A percentile compares a stretch with the other conserved stretches of the same genome.
phyloP scores from a whole-genome alignment of 2,329 filamentous ascomycete species.

The Triangularia verruculosa region DNA sequence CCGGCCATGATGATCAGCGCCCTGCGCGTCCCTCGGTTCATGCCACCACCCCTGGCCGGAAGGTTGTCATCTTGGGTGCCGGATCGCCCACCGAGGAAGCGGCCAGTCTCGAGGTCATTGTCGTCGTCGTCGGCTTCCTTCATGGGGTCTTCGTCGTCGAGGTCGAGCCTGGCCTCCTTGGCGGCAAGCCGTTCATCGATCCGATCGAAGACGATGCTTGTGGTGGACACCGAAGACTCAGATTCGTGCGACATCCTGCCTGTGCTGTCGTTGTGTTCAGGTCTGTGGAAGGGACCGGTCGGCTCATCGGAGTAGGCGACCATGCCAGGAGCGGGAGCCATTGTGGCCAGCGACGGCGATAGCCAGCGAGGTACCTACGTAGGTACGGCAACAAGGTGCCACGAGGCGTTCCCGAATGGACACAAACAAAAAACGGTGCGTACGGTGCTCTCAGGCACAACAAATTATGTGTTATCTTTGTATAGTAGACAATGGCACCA shows the following conservation, averaged over 20 bases:
- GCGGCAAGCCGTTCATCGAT: conserved; percentile 54
- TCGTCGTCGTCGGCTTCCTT: conserved; percentile 34
- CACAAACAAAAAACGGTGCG: not conserved
- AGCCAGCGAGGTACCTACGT: not conserved
- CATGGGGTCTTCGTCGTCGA: conserved; percentile 43
- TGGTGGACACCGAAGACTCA: conserved; percentile 75
- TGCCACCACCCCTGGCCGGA: conserved; percentile 45
- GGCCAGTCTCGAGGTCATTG: conserved; percentile 51
- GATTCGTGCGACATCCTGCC: conserved; percentile 54
- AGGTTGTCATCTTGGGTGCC: conserved; percentile 27
- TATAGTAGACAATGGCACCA: conserved; percentile 19
- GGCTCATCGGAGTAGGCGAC: conserved; percentile 24
- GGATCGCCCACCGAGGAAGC: conserved; percentile 45
- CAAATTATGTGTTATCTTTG: conserved; percentile 19
- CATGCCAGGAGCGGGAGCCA: conserved; percentile 12
- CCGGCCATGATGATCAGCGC: conserved; percentile 59
- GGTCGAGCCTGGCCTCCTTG: conserved; percentile 33
- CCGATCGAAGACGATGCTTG: conserved; percentile 76
- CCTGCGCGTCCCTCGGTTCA: conserved; percentile 64
- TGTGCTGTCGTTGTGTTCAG: conserved; percentile 10
- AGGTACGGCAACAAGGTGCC: conserved; percentile 8
- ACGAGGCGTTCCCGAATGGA: conserved; percentile 1
- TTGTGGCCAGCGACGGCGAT: conserved; percentile 10
- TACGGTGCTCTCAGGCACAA: conserved; percentile 12
- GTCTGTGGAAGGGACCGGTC: conserved; percentile 10